These are phyloP conservation scores for Sporisorium iseilematis-ciliati DNA, from an alignment of 1,284 basidiomycete species.

Conservation along the genomic window DNA sequence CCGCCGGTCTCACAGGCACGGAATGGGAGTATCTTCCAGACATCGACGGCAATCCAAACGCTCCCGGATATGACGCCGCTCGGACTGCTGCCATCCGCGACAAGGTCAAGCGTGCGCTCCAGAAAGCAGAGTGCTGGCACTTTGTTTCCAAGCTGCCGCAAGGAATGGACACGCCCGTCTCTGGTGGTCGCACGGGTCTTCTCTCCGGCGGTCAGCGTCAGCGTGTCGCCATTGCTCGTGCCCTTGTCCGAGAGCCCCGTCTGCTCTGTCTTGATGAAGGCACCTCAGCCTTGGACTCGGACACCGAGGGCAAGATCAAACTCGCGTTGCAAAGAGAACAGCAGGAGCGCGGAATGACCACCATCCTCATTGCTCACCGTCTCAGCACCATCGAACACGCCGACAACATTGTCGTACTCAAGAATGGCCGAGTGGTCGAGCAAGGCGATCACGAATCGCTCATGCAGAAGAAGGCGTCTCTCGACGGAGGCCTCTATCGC, in stretches of 20 bases:
- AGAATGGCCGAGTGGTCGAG: conserved; percentile 61
- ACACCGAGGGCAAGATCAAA: conserved; percentile 65
- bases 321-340: conserved; percentile 62
- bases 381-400: conserved; percentile 67
- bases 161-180: conserved; percentile 70
- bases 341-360: conserved; percentile 64
- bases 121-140: conserved; percentile 71
- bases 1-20: conserved; percentile 61
- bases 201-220: conserved; percentile 67
- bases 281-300: conserved; percentile 65
- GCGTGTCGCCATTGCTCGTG: conserved; percentile 66
- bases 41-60: conserved; percentile 31
- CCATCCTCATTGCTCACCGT: conserved; percentile 66
- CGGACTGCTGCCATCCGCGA: conserved; percentile 57
- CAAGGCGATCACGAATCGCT: conserved; percentile 60
- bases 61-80: conserved; percentile 21
- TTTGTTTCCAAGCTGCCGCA: conserved; percentile 70
- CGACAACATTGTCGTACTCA: conserved; percentile 64
- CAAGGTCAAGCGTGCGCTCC: conserved; percentile 65
- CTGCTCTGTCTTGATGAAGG: conserved; percentile 66
- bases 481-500: conserved; percentile 47
- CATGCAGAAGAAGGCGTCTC: conserved; percentile 36
- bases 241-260: conserved; percentile 62
- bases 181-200: conserved; percentile 69
- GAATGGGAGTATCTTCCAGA: conserved; percentile 52